Evolutionary conservation across 2,329 filamentous ascomycete genomes (phyloP).

Genomic region (Aspergillus flavus): DNA sequence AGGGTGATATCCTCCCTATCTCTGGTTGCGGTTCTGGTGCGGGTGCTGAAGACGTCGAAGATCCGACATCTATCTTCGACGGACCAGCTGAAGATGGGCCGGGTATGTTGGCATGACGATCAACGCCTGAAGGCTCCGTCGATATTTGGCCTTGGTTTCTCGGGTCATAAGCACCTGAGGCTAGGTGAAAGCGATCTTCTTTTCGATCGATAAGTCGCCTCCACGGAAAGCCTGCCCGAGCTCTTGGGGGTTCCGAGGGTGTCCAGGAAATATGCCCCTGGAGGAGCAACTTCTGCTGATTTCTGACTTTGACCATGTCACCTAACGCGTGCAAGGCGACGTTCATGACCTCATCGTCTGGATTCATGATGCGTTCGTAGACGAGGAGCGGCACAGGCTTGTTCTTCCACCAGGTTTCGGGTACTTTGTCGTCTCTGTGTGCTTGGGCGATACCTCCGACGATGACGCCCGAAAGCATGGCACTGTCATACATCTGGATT

Average conservation of each 20-base stretch:
- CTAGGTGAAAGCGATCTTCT: conserved; percentile 9
- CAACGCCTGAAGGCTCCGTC: neutral
- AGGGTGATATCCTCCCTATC: neutral
- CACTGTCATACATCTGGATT: conserved; percentile 36
- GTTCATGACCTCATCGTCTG: conserved; percentile 20
- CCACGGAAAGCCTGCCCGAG: conserved; percentile 8
- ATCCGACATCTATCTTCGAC: neutral
- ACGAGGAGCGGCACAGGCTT: conserved; percentile 32
- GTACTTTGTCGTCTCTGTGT: conserved; percentile 25
- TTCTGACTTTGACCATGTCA: conserved; percentile 13
- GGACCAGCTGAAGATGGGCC: neutral
- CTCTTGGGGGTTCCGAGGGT: neutral
- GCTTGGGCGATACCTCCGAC: conserved; percentile 25
- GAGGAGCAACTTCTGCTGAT: conserved; percentile 8
- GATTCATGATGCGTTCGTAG: conserved; percentile 38
- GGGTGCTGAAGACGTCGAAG: neutral
- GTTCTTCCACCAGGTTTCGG: conserved; percentile 26
- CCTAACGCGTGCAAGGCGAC: conserved; percentile 16
- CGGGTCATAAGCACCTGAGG: neutral
- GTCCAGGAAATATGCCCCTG: conserved; percentile 14
- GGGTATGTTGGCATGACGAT: neutral
- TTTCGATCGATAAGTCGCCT: conserved; percentile 1
- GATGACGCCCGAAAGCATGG: conserved; percentile 28
- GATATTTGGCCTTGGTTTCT: neutral
- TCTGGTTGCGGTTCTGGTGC: neutral